These are phyloP conservation scores for Circinella minor DNA, from an alignment of 371 early-diverging fungal genomes.

Conservation along the genomic window DNA sequence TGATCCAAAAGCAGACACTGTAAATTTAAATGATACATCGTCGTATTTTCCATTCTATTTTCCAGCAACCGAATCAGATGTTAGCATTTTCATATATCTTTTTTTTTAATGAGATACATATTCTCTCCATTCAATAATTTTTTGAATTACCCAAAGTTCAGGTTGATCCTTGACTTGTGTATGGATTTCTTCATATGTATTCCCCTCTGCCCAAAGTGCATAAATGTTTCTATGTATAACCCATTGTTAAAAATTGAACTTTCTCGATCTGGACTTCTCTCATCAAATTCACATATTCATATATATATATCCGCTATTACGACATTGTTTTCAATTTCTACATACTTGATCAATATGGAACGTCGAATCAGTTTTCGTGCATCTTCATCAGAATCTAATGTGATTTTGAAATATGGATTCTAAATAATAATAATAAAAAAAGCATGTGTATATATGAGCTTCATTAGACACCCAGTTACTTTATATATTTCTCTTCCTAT, in stretches of 20 bases:
- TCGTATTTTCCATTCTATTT: slow-evolving; percentile 57
- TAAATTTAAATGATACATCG: slow-evolving; percentile 80
- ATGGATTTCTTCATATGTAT: slow-evolving; percentile 67
- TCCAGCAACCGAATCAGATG: no score
- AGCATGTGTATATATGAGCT: not conserved
- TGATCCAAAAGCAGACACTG: slow-evolving; percentile 75
- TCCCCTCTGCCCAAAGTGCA: slow-evolving; percentile 80
- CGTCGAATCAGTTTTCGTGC: slow-evolving; percentile 80
- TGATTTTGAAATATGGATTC: slow-evolving; percentile 82
- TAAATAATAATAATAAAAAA: slow-evolving; percentile 21
- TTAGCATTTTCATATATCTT: not conserved
- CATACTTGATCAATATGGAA: slow-evolving; percentile 85
- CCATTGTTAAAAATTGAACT: no score
- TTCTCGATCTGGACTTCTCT: no score
- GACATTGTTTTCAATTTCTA: not conserved
- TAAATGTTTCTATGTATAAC: slow-evolving; percentile 61
- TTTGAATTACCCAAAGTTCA: slow-evolving; percentile 58
- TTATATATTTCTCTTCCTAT: not conserved
- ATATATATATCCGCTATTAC: not conserved
- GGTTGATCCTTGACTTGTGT: slow-evolving; percentile 58
- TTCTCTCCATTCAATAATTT: not conserved
- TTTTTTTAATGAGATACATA: not conserved
- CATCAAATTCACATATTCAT: no score
- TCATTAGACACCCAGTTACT: not conserved
- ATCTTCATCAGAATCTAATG: slow-evolving; percentile 69